These are phyloP conservation scores for Caryocar brasiliense DNA, from an alignment of 441 rosid genomes.

Conservation along the genomic window DNA sequence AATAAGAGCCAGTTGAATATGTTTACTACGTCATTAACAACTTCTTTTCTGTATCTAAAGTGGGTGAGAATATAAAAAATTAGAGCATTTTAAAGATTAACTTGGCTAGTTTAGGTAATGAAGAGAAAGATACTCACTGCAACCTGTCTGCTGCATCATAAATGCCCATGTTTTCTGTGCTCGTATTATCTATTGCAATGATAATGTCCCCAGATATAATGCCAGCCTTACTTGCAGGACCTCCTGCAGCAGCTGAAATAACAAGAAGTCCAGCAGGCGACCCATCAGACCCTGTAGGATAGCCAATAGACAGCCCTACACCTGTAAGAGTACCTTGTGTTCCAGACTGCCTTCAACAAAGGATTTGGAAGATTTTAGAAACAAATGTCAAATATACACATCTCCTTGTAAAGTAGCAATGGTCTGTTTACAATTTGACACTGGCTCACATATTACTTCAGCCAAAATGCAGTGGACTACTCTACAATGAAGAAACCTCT, in stretches of 20 bases:
- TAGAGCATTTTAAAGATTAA: too few species aligned
- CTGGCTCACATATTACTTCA: background rate
- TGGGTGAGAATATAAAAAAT: too few species aligned
- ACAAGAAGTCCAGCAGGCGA: slow-evolving; percentile 62
- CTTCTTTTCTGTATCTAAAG: too few species aligned
- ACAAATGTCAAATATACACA: slow-evolving; percentile 1
- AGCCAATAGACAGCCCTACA: slow-evolving; percentile 89
- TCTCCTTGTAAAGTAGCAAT: background rate
- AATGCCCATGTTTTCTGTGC: slow-evolving; percentile 62
- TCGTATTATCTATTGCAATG: slow-evolving; percentile 50
- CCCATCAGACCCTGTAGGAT: slow-evolving; percentile 49
- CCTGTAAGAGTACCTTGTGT: slow-evolving; percentile 91
- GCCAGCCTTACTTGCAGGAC: slow-evolving; percentile 88
- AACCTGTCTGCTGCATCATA: slow-evolving; percentile 86
- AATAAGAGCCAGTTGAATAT: too few species aligned
- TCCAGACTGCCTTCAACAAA: slow-evolving; percentile 96
- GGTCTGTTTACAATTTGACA: background rate
- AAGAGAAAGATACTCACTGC: slow-evolving; percentile 49
- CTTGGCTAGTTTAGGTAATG: background rate
- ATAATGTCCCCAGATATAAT: slow-evolving; percentile 70
- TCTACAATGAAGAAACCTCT: slow-evolving; percentile 16
- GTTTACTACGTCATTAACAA: too few species aligned
- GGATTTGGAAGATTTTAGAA: slow-evolving; percentile 22
- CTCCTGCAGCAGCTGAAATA: slow-evolving; percentile 82
- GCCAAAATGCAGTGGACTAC: slow-evolving; percentile 2